Conservation (phyloP, 2,329 filamentous ascomycete genomes). For the Penicillium sp. region DNA sequence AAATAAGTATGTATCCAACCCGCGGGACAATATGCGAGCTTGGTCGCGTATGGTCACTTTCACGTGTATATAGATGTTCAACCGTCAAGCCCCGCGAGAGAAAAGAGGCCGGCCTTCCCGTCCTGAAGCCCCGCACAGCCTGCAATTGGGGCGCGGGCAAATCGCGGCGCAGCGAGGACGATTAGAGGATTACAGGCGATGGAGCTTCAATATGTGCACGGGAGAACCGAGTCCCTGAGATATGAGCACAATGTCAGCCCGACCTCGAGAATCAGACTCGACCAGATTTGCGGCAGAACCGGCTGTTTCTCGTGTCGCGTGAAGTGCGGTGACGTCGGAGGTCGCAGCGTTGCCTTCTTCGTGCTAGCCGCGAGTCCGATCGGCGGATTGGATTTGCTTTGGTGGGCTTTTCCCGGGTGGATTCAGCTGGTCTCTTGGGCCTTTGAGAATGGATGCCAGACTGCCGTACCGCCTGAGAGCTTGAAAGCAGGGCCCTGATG, state of each 20-base stretch:
- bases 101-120: slow-evolving; percentile 1
- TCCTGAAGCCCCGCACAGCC: slow-evolving; percentile 15
- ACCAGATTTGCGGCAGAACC: not conserved
- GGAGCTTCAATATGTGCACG: not conserved
- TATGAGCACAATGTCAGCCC: too few species aligned
- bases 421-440: not conserved
- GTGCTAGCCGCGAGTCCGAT: slow-evolving; percentile 10
- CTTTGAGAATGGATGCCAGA: not conserved
- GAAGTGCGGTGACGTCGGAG: slow-evolving; percentile 19
- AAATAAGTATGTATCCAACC: too few species aligned
- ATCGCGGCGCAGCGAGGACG: not conserved
- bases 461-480: too few species aligned
- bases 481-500: too few species aligned
- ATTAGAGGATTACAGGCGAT: not conserved
- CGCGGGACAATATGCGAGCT: too few species aligned
- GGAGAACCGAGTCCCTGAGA: too few species aligned
- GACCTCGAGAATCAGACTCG: too few species aligned
- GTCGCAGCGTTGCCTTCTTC: slow-evolving; percentile 9
- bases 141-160: not conserved
- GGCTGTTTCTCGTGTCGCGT: slow-evolving; percentile 9
- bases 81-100: slow-evolving; percentile 3
- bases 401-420: not conserved
- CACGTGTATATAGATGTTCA: not conserved
- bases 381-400: slow-evolving; percentile 2
- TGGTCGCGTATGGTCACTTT: not conserved